These are phyloP conservation scores for Paramecium sexaurelia DNA, from an alignment of 73 alveolate genomes.

Conservation along the genomic window DNA sequence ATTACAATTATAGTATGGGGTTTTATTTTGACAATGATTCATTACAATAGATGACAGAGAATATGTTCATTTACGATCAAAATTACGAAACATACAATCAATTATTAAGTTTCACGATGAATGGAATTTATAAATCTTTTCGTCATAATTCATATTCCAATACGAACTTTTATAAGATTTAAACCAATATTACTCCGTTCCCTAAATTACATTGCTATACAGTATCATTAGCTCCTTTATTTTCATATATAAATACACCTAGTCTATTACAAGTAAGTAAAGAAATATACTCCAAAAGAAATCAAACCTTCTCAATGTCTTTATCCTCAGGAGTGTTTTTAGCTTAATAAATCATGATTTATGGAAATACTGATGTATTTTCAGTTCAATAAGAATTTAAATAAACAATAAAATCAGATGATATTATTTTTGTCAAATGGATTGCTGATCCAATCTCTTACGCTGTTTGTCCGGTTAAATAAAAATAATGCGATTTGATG, in stretches of 20 bases:
- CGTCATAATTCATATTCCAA: not conserved
- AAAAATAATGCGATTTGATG: not conserved
- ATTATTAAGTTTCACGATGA: not conserved
- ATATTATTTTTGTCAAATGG: not conserved
- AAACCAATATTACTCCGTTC: not conserved
- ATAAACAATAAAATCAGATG: not conserved
- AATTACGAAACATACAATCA: not conserved
- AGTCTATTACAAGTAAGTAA: not conserved
- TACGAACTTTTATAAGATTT: not conserved
- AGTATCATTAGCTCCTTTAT: not conserved
- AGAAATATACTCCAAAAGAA: not conserved
- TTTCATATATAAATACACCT: not conserved
- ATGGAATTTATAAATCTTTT: not conserved
- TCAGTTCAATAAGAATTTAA: not conserved
- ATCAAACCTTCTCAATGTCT: not conserved
- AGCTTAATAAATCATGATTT: not conserved
- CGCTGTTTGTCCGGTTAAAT: not conserved
- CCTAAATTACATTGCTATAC: slow-evolving; percentile 11
- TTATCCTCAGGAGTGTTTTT: not conserved
- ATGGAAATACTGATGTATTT: not conserved
- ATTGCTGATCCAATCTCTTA: not conserved
- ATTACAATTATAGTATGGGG: not conserved
- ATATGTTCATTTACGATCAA: not conserved
- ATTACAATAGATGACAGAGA: not conserved
- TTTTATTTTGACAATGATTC: slow-evolving; percentile 29